Evolutionary conservation across 805 yeast genomes (phyloP), one percentile per base, ranked within the genome.

Genomic region (Ogataea allantospora): DNA sequence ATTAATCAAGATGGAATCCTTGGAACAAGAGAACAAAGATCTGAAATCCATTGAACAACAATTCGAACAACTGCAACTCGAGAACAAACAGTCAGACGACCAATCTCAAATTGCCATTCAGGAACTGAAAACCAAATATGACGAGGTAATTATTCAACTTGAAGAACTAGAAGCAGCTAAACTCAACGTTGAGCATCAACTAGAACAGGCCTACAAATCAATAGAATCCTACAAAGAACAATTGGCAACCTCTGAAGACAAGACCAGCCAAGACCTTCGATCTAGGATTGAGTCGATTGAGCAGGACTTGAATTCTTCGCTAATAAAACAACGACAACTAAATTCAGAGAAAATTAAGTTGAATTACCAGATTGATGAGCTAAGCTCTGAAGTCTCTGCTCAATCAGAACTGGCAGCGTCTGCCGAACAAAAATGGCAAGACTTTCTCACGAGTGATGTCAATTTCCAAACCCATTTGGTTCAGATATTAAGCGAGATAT

Each of bases 391-490:
- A 18, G 8, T 38, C n/a, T 10, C 18, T 2, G 72, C 66, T 27
- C 42, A 78, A 3, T 57, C 66, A 10, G 57, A 55, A 4, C 47
- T 62, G 7, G 33, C 38, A 10, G 20, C 16, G 10, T 42, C 30
- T 3, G 17, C 34, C 2, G 38, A 38, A 4, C 30, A 35, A n/a
- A 38, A 42, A 12, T 37, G 38, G 19, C 43, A 40, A 11, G 40
- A 47, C n/a, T n/a, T 47, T 12, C 30, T 55, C 10, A 42, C 50
- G 2, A 42, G 41, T 14, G 77, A 75, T 39, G 54, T 75, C 2
- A 58, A 65, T 5, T 74, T 72, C 42, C 69, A 78, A 30, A 68
- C 72, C 10, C 75, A 67, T 43, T 53, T 78, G n/a, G 62, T 79
- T 27, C 60, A 63, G 13, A 66, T 75, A 1, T 70, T 80, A 40